Base-by-base conservation (phyloP, 2,329 filamentous ascomycete genomes). In the Paraphaeosphaeria sporulosa region DNA sequence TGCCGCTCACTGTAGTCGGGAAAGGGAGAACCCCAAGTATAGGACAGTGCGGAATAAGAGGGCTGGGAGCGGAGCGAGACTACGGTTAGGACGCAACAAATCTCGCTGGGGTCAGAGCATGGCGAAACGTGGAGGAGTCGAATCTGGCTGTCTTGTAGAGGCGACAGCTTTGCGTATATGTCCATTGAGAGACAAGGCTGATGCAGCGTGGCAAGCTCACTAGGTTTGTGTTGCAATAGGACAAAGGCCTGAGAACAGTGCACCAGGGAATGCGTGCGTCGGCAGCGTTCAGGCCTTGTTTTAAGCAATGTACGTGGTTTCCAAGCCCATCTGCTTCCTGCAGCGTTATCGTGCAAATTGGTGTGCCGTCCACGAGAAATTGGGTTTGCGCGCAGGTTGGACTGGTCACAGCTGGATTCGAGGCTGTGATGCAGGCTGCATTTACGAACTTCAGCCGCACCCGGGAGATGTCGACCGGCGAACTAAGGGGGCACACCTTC, bases 21-120 rank as follows among this genome's bases (percentile, higher is more conserved):
- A 55, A 50, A 53, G 1, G 59, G 60, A 15, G 53, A 27, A 3
- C 64, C 66, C 65, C 63, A 71, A 0, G 64, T 67, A n/a, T 69
- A 68, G 1, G 67, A 71, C 1, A 68, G 44, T 3, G 65, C 67
- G 8, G 42, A 34, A 44, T 61, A 69, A 3, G 52, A 6, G 8
- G 62, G 62, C 12, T 53, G 21, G 21, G 55, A 58, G 4, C 34
- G 40, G 3, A 71, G 52, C 12, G 40, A 25, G 32, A 64, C 57
- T 12, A 54, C 42, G 1, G 19, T 54, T 3, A 69, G 32, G 4
- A 19, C 57, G 44, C 65, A 67, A 19, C 13, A 15, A 17, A 40
- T 19, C 40, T 7, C 69, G 19, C 12, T 10, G 8, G 23, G 25
- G 4, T 19, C 12, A 23, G 43, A 23, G 32, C 21, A 23, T 10